phyloP scores from a whole-genome alignment of 1,284 basidiomycete species.

The Singerocomus rubriflavus region DNA sequence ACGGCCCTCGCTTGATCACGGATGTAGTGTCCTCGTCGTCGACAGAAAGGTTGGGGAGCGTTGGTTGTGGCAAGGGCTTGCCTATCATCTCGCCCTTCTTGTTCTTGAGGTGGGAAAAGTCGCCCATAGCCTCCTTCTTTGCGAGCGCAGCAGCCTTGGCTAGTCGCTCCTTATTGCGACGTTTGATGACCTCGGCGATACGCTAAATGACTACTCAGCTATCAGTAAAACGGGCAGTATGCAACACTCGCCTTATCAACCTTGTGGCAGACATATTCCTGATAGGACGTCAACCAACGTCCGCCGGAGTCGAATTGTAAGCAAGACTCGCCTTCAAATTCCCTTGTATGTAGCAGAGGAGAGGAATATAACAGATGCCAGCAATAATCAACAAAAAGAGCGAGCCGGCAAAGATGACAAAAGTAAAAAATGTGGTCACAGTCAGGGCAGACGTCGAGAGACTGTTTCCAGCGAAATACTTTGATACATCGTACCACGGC shows the following conservation, averaged over 20 bases:
- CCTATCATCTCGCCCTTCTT: conserved; percentile 85
- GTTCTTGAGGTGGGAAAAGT: conserved; percentile 90
- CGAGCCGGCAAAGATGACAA: conserved; percentile 83
- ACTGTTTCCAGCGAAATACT: conserved; percentile 67
- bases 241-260: conserved; percentile 78
- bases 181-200: conserved; percentile 91
- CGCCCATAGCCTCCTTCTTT: conserved; percentile 86
- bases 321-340: conserved; percentile 74
- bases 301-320: neutral
- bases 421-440: conserved; percentile 88
- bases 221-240: conserved; percentile 1
- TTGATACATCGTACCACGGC: conserved; percentile 63
- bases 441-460: conserved; percentile 82
- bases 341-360: conserved; percentile 93
- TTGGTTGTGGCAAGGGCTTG: conserved; percentile 90
- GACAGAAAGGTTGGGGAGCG: conserved; percentile 87
- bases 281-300: conserved; percentile 16
- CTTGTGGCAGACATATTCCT: conserved; percentile 99
- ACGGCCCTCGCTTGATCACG: conserved; percentile 52
- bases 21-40: conserved; percentile 63
- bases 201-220: conserved; percentile 47
- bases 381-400: conserved; percentile 81
- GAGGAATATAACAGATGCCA: conserved; percentile 86
- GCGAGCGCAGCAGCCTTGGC: conserved; percentile 81
- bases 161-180: conserved; percentile 84